Percentiles rank a stretch among this genome's conserved stretches.
Evolutionary conservation across 257 asterid genomes (phyloP).

Genomic region (Capsicum rhomboideum): DNA sequence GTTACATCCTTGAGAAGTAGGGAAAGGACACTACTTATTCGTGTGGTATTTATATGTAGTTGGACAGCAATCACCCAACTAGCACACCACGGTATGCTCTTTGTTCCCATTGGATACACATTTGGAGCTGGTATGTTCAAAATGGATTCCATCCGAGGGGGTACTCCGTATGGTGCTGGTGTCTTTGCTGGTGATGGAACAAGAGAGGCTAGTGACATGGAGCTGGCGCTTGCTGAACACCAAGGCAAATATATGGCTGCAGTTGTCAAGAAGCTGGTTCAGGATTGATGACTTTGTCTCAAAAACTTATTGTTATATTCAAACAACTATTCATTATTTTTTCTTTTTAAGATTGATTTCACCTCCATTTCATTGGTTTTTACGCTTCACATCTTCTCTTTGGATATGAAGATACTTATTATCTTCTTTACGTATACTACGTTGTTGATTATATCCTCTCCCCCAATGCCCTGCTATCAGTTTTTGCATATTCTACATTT

Average conservation of each 20-base stretch:
- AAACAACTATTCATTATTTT: background rate
- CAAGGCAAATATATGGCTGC: conserved; percentile 47
- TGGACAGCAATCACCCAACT: conserved; percentile 80
- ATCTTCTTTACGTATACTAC: background rate
- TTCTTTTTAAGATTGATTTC: background rate
- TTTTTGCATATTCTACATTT: background rate
- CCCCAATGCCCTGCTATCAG: background rate
- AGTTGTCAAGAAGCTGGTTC: conserved; percentile 19
- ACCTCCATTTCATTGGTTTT: background rate
- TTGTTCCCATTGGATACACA: conserved; percentile 75
- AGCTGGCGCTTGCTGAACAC: conserved; percentile 38
- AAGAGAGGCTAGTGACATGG: conserved; percentile 29
- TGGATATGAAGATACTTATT: background rate
- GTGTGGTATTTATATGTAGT: conserved; percentile 15
- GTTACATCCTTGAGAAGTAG: background rate
- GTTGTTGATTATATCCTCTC: background rate
- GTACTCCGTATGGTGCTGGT: conserved; percentile 46
- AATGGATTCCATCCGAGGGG: conserved; percentile 60
- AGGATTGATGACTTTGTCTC: conserved; percentile 1
- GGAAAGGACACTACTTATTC: background rate
- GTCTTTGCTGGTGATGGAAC: conserved; percentile 37
- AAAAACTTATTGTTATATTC: background rate
- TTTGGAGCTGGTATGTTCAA: conserved; percentile 84
- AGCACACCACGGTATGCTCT: conserved; percentile 82
- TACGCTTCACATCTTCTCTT: background rate